Percentiles rank a stretch among this genome's conserved stretches.
phyloP scores from a whole-genome alignment of 1,284 basidiomycete species.

The Irpex sp. region DNA sequence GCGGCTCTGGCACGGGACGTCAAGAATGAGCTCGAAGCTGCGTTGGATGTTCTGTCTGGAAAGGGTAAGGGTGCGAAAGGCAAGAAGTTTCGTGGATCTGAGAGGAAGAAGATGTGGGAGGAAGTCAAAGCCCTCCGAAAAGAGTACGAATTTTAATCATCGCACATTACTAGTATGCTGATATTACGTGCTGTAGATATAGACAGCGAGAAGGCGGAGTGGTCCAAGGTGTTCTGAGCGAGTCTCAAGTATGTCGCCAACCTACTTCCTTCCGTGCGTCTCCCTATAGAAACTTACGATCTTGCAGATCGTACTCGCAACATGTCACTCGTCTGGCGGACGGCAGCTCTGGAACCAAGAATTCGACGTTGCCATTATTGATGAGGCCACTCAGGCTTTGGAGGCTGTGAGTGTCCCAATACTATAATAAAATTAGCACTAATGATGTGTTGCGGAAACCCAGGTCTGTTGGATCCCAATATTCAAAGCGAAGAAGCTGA shows the following conservation, averaged over 20 bases:
- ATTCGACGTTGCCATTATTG: slow-evolving; percentile 93
- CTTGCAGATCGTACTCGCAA: slow-evolving; percentile 78
- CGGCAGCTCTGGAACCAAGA: slow-evolving; percentile 69
- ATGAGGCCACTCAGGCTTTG: slow-evolving; percentile 96
- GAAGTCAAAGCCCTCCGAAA: slow-evolving; percentile 88
- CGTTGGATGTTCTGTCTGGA: slow-evolving; percentile 65
- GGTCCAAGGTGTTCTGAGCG: slow-evolving; percentile 72
- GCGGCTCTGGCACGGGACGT: slow-evolving; percentile 82
- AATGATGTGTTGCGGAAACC: too few relatives aligned
- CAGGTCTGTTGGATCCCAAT: slow-evolving; percentile 96
- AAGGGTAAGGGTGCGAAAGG: slow-evolving; percentile 79
- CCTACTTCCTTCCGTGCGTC: neutral
- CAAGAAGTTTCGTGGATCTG: slow-evolving; percentile 66
- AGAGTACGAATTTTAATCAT: slow-evolving; percentile 54
- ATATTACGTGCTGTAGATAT: slow-evolving; percentile 48
- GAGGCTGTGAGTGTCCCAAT: slow-evolving; percentile 63
- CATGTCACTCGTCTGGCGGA: slow-evolving; percentile 89
- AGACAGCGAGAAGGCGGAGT: slow-evolving; percentile 85
- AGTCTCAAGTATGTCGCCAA: slow-evolving; percentile 58
- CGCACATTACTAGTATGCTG: neutral
- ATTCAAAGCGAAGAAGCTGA: slow-evolving; percentile 83
- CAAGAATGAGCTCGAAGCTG: slow-evolving; percentile 75
- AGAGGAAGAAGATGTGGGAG: slow-evolving; percentile 87
- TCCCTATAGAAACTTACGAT: neutral
- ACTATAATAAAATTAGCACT: neutral